Base-by-base conservation (phyloP, 2,329 filamentous ascomycete species). In the Pyrenochaeta sp. region DNA sequence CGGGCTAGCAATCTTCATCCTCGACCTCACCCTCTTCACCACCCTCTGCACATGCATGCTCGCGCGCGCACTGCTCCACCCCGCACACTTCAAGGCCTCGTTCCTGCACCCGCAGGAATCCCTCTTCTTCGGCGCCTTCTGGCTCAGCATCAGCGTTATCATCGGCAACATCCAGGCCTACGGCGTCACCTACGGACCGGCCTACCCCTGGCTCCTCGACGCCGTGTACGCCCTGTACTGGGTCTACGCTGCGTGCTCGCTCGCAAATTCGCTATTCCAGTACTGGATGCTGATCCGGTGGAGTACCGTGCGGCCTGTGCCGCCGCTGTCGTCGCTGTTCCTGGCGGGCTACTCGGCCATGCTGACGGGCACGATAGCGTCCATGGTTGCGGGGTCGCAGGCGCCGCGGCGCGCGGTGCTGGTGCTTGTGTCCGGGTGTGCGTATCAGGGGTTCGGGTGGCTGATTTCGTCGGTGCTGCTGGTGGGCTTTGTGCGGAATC, bases 251-350 rank as follows among this genome's bases (percentile, higher is more conserved):
- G 60, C 51, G 6, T 35, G 65, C 17, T 69, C 70, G 0, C 63
- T 74, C 11, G 2, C 57, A 9, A 63, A 68, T 37, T 62, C 67
- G 6, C 58, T 72, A 9, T 53, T 63, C 17, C 72, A 74, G 41
- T 89, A 89, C 71, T 83, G 78, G 36, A 79, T 80, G 52, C 73
- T 89, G 27, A 89, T 89, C 59, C 73, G 79, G 1, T 68, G 72
- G 6, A 79, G 80, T 59, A 76, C 70, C 48, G 81, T 81, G 26
- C 76, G 72, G 1, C 72, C 88, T 2, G 77, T 85, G 30, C 81
- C 79, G 6, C 87, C 88, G 80, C 86, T 84, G 73, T 86, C 87
- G 0, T 81, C 83, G 0, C 87, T 86, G 83, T 82, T 89, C 41
- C 72, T 90, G 1, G 86, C 86, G 19, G 85, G 62, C 69, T 90